These are phyloP conservation scores for Porphyrellus cyaneotinctus DNA, from an alignment of 768 basidiomycete species.

Conservation along the genomic window DNA sequence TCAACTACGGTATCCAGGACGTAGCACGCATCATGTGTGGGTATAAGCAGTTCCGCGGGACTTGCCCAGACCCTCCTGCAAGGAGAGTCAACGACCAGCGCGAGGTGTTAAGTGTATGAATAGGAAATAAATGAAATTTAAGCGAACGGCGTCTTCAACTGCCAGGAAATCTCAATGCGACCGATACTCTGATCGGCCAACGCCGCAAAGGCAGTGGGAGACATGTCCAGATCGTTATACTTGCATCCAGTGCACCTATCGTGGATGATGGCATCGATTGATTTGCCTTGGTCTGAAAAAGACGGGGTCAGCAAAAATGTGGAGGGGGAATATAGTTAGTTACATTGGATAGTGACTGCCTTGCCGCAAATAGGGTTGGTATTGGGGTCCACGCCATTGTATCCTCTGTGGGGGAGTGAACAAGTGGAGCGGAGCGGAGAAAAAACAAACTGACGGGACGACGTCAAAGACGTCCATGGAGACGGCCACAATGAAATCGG, in stretches of 20 bases:
- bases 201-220: slow-evolving; percentile 49
- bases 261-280: slow-evolving; percentile 44
- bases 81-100: slow-evolving; percentile 25
- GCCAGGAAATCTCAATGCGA: slow-evolving; percentile 54
- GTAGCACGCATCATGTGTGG: slow-evolving; percentile 26
- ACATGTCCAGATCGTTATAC: slow-evolving; percentile 55
- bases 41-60: not conserved
- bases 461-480: slow-evolving; percentile 31
- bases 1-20: slow-evolving; percentile 27
- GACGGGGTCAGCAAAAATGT: slow-evolving; percentile 8
- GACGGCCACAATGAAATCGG: slow-evolving; percentile 36
- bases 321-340: slow-evolving; percentile 13
- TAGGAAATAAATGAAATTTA: slow-evolving; percentile 23
- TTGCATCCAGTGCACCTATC: slow-evolving; percentile 64
- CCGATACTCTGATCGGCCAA: slow-evolving; percentile 47
- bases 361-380: slow-evolving; percentile 67
- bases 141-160: slow-evolving; percentile 27
- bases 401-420: slow-evolving; percentile 40
- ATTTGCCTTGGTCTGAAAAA: slow-evolving; percentile 47
- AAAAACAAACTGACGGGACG: slow-evolving; percentile 30
- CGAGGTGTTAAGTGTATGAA: slow-evolving; percentile 17
- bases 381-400: slow-evolving; percentile 62
- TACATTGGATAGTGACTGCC: slow-evolving; percentile 46
- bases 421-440: not conserved
- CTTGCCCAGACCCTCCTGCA: slow-evolving; percentile 27